Percentiles rank a stretch among this genome's conserved stretches.
These are phyloP conservation scores for Lasiodiplodia gonubiensis DNA, from an alignment of 2,329 filamentous ascomycete genomes.

Conservation along the genomic window DNA sequence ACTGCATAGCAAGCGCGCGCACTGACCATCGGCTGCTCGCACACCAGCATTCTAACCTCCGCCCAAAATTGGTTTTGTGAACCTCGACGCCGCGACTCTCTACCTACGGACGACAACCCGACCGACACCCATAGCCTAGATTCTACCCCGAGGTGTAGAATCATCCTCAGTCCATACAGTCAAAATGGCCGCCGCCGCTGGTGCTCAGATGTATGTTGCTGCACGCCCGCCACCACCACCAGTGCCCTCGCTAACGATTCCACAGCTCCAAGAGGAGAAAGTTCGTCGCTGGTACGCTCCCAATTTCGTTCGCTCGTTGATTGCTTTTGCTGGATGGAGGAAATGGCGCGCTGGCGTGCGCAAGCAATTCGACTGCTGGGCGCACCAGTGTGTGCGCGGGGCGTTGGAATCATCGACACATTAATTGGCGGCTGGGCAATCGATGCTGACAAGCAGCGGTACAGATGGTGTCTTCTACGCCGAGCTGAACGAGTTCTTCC, in stretches of 20 bases:
- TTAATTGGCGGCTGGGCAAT: slow-evolving; percentile 69
- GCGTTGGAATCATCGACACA: slow-evolving; percentile 47
- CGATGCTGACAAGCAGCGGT: slow-evolving; percentile 21
- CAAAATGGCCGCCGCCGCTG: slow-evolving; percentile 49
- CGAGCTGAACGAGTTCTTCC: slow-evolving; percentile 99
- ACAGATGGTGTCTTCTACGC: slow-evolving; percentile 99
- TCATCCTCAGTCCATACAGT: slow-evolving; percentile 43
- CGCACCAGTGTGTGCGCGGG: neutral
- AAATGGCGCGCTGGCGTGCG: slow-evolving; percentile 3
- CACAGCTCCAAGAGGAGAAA: slow-evolving; percentile 85
- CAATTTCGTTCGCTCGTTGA: slow-evolving; percentile 26
- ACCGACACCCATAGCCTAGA: slow-evolving; percentile 41
- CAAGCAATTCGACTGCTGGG: neutral
- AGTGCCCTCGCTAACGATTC: slow-evolving; percentile 36
- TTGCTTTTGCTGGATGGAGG: slow-evolving; percentile 18
- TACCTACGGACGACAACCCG: slow-evolving; percentile 36
- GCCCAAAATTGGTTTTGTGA: slow-evolving; percentile 27
- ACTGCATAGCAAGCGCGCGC: slow-evolving; percentile 14
- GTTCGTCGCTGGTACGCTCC: slow-evolving; percentile 57
- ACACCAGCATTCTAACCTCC: slow-evolving; percentile 23
- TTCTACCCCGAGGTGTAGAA: slow-evolving; percentile 37
- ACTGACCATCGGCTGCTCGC: slow-evolving; percentile 9
- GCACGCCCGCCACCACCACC: slow-evolving; percentile 3
- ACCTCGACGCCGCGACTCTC: slow-evolving; percentile 34
- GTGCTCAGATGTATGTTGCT: slow-evolving; percentile 47